Evolutionary conservation across 1,284 basidiomycete genomes (phyloP).

Genomic region (Stygiomarasmius scandens): DNA sequence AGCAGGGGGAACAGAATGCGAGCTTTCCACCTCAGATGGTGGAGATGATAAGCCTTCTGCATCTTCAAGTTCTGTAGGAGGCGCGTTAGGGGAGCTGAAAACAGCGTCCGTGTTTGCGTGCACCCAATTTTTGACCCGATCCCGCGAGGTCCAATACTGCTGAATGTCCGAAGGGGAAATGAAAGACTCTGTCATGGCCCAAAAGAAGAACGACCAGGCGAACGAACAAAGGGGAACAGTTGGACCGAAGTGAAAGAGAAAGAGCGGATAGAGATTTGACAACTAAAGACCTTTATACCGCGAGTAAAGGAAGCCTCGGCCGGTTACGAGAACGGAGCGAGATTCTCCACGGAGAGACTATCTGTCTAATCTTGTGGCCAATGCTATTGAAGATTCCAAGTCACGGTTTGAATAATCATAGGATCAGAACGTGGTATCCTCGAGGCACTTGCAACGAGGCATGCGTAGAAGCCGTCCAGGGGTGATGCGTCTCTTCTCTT

Average conservation of each 20-base stretch:
- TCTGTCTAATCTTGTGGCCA: slow-evolving; percentile 6
- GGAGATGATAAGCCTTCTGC: slow-evolving; percentile 48
- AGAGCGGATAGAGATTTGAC: not conserved
- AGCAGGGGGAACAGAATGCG: slow-evolving; percentile 67
- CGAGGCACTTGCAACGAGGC: slow-evolving; percentile 32
- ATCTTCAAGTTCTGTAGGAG: slow-evolving; percentile 56
- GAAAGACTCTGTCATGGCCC: slow-evolving; percentile 66
- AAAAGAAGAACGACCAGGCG: slow-evolving; percentile 10
- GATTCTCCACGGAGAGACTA: slow-evolving; percentile 8
- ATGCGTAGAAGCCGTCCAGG: no score
- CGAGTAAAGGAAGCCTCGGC: slow-evolving; percentile 6
- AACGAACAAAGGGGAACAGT: slow-evolving; percentile 9
- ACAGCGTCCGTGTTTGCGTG: slow-evolving; percentile 40
- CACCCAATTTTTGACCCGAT: slow-evolving; percentile 67
- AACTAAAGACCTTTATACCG: slow-evolving; percentile 14
- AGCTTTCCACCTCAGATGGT: slow-evolving; percentile 62
- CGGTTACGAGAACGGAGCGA: slow-evolving; percentile 6
- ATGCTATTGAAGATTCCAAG: slow-evolving; percentile 5
- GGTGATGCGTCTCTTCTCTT: no score
- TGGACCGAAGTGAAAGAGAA: slow-evolving; percentile 2
- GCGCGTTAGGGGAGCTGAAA: slow-evolving; percentile 59
- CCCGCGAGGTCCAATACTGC: slow-evolving; percentile 56
- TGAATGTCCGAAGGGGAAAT: slow-evolving; percentile 58
- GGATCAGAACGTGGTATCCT: slow-evolving; percentile 50
- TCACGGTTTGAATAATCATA: slow-evolving; percentile 23